phyloP scores from a whole-genome alignment of 768 basidiomycete species.

The Auriscalpium vulgare region DNA sequence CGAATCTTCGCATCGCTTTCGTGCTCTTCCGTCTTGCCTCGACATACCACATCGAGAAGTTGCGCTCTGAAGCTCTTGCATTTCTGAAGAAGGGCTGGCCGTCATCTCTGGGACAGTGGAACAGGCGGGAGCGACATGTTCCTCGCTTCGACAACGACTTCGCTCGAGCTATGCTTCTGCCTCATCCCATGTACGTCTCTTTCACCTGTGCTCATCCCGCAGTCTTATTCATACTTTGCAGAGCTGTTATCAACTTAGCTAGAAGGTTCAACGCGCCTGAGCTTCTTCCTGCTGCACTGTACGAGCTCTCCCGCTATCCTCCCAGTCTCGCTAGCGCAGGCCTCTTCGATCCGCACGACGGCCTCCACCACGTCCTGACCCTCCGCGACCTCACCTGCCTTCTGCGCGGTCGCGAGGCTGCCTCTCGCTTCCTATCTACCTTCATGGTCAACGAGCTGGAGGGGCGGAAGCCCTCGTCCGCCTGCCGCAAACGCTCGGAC shows the following conservation, averaged over 20 bases:
- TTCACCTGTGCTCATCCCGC: neutral
- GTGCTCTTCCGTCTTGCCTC: constrained; percentile 56
- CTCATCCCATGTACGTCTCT: constrained; percentile 60
- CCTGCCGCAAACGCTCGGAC: constrained; percentile 11
- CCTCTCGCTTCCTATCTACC: constrained; percentile 66
- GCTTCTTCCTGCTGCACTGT: constrained; percentile 69
- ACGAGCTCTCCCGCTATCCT: constrained; percentile 65
- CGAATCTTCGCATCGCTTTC: constrained; percentile 44
- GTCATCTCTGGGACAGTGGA: constrained; percentile 54
- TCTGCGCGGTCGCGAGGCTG: constrained; percentile 63
- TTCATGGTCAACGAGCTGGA: constrained; percentile 73
- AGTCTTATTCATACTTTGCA: constrained; percentile 18
- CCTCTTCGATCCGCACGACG: constrained; percentile 30
- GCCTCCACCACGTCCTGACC: constrained; percentile 33
- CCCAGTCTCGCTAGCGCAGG: constrained; percentile 56
- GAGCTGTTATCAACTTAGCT: constrained; percentile 61
- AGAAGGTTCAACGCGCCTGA: constrained; percentile 44
- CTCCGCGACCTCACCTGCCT: constrained; percentile 49
- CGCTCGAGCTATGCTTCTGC: constrained; percentile 43
- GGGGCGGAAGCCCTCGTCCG: constrained; percentile 43
- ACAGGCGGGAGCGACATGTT: constrained; percentile 51
- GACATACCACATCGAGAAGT: constrained; percentile 50
- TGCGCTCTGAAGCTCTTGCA: constrained; percentile 50
- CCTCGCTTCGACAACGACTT: constrained; percentile 44
- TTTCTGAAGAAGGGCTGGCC: constrained; percentile 53